Evolutionary conservation across 2,329 filamentous ascomycete genomes (phyloP).

Genomic region (Paecilomyces variotii): DNA sequence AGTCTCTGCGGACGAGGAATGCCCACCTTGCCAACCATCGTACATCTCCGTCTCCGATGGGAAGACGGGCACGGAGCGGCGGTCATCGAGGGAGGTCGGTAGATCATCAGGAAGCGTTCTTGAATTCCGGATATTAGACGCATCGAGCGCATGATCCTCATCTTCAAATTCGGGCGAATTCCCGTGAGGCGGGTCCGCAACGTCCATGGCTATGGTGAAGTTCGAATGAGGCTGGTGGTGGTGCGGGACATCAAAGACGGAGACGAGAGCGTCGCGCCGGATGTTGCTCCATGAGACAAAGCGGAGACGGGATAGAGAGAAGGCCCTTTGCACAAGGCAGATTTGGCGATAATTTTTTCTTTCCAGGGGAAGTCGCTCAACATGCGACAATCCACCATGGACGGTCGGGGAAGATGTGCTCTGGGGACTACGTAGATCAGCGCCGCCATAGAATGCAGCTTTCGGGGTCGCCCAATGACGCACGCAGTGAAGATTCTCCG

Average conservation of each 20-base stretch:
- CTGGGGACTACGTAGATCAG: slow-evolving; percentile 11
- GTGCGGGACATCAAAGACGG: neutral
- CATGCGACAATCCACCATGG: neutral
- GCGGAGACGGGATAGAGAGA: neutral
- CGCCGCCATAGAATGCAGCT: slow-evolving; percentile 9
- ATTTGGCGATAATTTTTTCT: neutral
- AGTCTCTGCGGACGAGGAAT: neutral
- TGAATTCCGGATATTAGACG: slow-evolving; percentile 11
- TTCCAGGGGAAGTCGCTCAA: neutral
- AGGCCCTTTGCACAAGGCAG: neutral
- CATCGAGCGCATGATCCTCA: slow-evolving; percentile 2
- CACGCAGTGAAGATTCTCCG: neutral
- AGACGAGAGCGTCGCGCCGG: neutral
- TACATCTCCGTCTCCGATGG: slow-evolving; percentile 92
- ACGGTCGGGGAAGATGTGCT: slow-evolving; percentile 1
- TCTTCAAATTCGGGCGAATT: slow-evolving; percentile 8
- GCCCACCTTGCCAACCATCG: slow-evolving; percentile 91
- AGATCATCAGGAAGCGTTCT: slow-evolving; percentile 68
- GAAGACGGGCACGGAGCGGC: slow-evolving; percentile 58
- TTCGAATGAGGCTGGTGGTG: neutral
- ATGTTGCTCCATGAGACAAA: neutral
- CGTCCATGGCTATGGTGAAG: slow-evolving; percentile 25
- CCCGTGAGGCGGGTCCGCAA: slow-evolving; percentile 22
- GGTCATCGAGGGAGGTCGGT: slow-evolving; percentile 85
- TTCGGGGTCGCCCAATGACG: slow-evolving; percentile 5